Evolutionary conservation across 192 early-diverging fungal species (phyloP), one percentile per base, ranked within the genome.

Genomic region (Spinellus fusiger): DNA sequence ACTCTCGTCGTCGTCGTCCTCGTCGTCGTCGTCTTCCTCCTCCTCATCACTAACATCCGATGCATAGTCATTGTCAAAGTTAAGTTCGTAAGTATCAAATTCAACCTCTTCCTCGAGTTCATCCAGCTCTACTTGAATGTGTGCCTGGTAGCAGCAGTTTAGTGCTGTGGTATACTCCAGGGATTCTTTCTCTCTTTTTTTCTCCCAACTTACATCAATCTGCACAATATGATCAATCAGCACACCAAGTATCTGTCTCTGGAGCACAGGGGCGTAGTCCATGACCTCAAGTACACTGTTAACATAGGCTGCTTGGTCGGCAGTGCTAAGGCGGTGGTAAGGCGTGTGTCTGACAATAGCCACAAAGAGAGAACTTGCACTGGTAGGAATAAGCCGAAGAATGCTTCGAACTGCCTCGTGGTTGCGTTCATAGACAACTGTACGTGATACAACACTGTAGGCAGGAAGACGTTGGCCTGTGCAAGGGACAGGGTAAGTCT

Each of bases 81-180:
- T 64, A 37, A 68, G 49, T 25, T 73, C 57, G 33, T 64, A 67
- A 3, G 75, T 64, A 8, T 80, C 64, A 15, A 77, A 60, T 48
- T 71, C 65, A 6, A 69, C 59, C 31, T 84, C 80, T 53, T 91
- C 87, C 20, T 88, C 86, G 25, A 90, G 62, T 15, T 98, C 94
- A 28, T 96, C 93, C 29, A 96, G 58, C 52, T 92, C 93, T 1
- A 87, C 81, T 64, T 98, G 95, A 56, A 98, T 92, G 61, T 94
- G 94, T 13, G 87, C 79, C 89, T 90, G 56, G 47, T 53, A 52
- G 18, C 56, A 33, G 15, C 28, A 31, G 32, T 29, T 31, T 22
- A n/a, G n/a, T n/a, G n/a, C n/a, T n/a, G n/a, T n/a, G n/a, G n/a
- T n/a, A n/a, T n/a, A n/a, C n/a, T n/a, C n/a, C n/a, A 37, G 20